These are phyloP conservation scores for Haplosporangium gracile DNA, from an alignment of 192 early-diverging fungal genomes.

Conservation along the genomic window DNA sequence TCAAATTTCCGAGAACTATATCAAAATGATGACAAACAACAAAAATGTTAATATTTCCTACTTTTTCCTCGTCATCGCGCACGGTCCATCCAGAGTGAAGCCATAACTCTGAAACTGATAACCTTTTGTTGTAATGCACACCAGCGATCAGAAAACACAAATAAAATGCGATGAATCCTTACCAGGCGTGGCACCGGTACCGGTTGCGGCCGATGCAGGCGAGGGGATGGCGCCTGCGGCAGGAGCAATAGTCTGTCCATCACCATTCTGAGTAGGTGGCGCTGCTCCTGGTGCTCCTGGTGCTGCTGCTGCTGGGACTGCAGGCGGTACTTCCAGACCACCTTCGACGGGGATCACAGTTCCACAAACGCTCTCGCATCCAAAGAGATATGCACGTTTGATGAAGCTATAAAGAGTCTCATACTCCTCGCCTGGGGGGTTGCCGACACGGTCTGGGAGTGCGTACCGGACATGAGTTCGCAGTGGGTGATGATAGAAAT, in stretches of 20 bases:
- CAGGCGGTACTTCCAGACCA: conserved; percentile 30
- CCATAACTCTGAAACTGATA: background rate
- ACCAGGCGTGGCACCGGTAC: conserved; percentile 37
- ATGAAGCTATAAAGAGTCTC: conserved; percentile 52
- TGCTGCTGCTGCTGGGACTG: conserved; percentile 7
- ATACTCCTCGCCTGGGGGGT: conserved; percentile 56
- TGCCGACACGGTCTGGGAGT: conserved; percentile 47
- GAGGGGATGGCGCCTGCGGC: conserved; percentile 4
- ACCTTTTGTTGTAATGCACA: background rate
- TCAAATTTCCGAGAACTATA: conserved; percentile 22
- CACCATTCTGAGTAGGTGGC: background rate
- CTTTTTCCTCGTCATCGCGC: background rate
- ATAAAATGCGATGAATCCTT: background rate
- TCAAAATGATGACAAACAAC: background rate
- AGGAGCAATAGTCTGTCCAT: background rate
- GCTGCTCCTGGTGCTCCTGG: background rate
- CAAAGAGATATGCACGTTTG: conserved; percentile 52
- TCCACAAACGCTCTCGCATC: conserved; percentile 54
- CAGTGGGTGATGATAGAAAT: conserved; percentile 53
- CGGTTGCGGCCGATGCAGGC: conserved; percentile 17
- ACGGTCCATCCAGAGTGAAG: background rate
- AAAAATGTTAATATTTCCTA: background rate
- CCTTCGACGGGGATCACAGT: conserved; percentile 54
- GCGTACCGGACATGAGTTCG: conserved; percentile 48
- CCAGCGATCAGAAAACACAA: background rate